Base-by-base conservation (phyloP, 2,329 filamentous ascomycete species). In the Colletotrichum nymphaeae region DNA sequence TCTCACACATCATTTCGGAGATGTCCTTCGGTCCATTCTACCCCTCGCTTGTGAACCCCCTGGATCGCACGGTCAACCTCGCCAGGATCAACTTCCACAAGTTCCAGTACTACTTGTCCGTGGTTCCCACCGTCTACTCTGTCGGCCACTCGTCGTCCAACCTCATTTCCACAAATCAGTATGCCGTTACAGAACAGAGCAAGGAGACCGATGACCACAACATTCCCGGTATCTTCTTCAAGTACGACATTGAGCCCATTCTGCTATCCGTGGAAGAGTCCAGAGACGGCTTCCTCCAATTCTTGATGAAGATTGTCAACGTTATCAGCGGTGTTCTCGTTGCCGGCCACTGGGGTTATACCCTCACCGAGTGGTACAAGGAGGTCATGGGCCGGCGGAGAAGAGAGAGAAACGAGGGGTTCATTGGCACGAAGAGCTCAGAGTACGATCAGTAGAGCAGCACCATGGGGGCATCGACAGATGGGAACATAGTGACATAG, bases 221-320 rank as follows among this genome's bases (percentile, higher is more conserved):
- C 72, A 90, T 98, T 1, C 97, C 97, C 0, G 97, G 97, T 37
- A 91, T 99, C 75, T 99, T 98, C 82, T 94, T 99, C 89, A 99
- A 98, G 86, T 99, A 97, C 85, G 96, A 98, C 81, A 98, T 99
- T 78, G 97, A 99, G 87, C 97, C 97, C 1, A 95, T 99, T 78
- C 86, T 97, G 81, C 87, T 99, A 66, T 92, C 93, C 32, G 93
- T 99, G 55, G 93, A 93, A 74, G 96, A 98, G 85, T 91, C 92
- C 79, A 91, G 95, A 79, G 92, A 93, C 70, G 88, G 93, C 56
- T 86, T 98, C 72, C 84, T 98, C 76, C 87, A 89, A 28, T 90
- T 99, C 77, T 74, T 95, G 57, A 89, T 98, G 76, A 92, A 96
- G 80, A 84, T 98, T 63, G 92, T 98, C 76, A 99, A 99, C 83